phyloP scores from a whole-genome alignment of 345 rosid species.

The Arabidopsis arenosa region DNA sequence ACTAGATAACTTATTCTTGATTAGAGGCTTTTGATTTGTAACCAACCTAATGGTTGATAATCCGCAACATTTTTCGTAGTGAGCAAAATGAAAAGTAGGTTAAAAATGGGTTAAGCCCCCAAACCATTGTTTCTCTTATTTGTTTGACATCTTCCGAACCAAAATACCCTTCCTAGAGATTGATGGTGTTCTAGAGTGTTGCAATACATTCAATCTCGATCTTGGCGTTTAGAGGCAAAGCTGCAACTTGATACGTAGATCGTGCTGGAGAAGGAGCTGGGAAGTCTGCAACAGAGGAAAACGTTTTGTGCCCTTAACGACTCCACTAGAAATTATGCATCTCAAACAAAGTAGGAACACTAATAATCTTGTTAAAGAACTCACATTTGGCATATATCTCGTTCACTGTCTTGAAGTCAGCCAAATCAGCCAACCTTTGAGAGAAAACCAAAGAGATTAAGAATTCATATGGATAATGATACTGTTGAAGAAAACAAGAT shows the following conservation, averaged over 20 bases:
- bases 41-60: constrained; percentile 41
- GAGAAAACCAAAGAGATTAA: not conserved
- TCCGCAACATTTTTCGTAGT: not conserved
- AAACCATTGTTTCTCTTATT: constrained; percentile 32
- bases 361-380: constrained; percentile 37
- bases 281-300: constrained; percentile 65
- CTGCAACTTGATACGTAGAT: constrained; percentile 94
- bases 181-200: constrained; percentile 48
- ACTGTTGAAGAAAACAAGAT: constrained; percentile 1
- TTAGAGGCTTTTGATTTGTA: constrained; percentile 10
- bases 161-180: not conserved
- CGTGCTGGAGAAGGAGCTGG: constrained; percentile 86
- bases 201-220: constrained; percentile 97
- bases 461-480: constrained; percentile 1
- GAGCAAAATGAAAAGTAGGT: constrained; percentile 2
- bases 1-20: constrained; percentile 28
- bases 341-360: not conserved
- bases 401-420: constrained; percentile 92
- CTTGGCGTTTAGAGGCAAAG: constrained; percentile 84
- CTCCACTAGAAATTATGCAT: not conserved
- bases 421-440: constrained; percentile 89
- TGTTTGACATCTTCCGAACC: constrained; percentile 20
- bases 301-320: not conserved
- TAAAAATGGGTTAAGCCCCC: constrained; percentile 17
- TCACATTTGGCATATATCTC: constrained; percentile 95